A percentile compares a stretch with the other conserved stretches of the same genome.
Evolutionary conservation across 2,329 filamentous ascomycete genomes (phyloP).

Genomic region (Xylariales sp.): DNA sequence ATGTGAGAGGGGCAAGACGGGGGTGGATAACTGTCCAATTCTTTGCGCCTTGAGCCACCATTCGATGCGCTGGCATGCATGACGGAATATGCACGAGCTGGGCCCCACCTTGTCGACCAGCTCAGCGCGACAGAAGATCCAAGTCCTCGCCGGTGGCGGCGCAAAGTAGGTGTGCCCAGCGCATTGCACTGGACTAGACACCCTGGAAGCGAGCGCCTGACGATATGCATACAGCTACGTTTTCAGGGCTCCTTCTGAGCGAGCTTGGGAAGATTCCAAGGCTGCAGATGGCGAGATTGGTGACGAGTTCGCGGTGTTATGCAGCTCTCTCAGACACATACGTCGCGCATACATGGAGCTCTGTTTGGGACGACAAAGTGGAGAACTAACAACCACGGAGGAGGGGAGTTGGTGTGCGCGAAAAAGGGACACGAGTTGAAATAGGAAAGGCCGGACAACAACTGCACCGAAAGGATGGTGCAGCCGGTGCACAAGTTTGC

Average conservation of each 20-base stretch:
- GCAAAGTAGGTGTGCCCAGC: constrained; percentile 27
- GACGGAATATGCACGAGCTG: constrained; percentile 52
- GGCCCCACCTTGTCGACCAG: constrained; percentile 40
- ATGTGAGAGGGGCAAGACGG: constrained; percentile 27
- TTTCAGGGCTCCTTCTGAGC: constrained; percentile 14
- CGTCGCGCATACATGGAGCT: constrained; percentile 21
- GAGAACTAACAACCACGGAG: constrained; percentile 20
- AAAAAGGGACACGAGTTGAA: constrained; percentile 27
- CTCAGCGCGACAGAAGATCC: constrained; percentile 29
- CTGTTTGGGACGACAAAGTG: constrained; percentile 22
- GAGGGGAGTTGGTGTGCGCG: constrained; percentile 23
- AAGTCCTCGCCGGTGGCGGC: constrained; percentile 27
- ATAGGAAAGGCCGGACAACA: constrained; percentile 27
- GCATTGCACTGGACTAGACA: background rate
- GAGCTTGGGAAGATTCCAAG: background rate
- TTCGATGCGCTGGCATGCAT: constrained; percentile 56
- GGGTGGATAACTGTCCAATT: constrained; percentile 27
- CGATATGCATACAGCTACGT: constrained; percentile 11
- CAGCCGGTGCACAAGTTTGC: constrained; percentile 27
- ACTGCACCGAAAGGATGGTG: constrained; percentile 22
- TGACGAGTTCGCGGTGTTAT: constrained; percentile 19
- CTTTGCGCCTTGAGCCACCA: constrained; percentile 39
- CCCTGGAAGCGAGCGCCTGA: constrained; percentile 8
- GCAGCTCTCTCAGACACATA: constrained; percentile 23
- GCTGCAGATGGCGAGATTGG: constrained; percentile 14